Base-by-base conservation (phyloP, 352 stramenopile genomes). In the Thraustochytrium striatum region DNA sequence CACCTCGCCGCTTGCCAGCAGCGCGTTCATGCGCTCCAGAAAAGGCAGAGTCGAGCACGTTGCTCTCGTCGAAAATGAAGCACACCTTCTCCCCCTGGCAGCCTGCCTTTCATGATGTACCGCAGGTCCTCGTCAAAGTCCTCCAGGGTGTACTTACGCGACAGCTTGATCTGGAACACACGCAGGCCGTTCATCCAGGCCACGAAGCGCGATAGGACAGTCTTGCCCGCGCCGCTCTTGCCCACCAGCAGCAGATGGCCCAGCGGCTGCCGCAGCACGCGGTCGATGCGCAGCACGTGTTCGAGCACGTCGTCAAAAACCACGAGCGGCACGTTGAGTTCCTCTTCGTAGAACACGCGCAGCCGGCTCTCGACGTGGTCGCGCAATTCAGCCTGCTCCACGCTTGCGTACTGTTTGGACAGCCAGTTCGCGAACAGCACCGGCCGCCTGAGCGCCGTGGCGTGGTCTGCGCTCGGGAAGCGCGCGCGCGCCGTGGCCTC, bases 51-150 rank as follows among this genome's bases (percentile, higher is more conserved):
- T 95, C 91, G 0, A 99, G 87, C 25, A 97, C 94, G 82, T 99
- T 99, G 11, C 90, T 96, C 85, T 99, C 97, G 83, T 99, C 97
- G 87, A 99, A 99, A 81, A 99, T 99, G 83, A 99, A 99, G 78
- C 95, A 99, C 35, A 99, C 95, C 85, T 97, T 98, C 86, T 99
- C 97, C n/a, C 95, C 95, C 73, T 98, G 91, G 75, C 97, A 96
- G 35, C 97, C 97, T 36, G 97, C 96, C 50, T 96, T 96, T 96
- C 80, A 99, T 96, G 21, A 99, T 91, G 47, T 93, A 85, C 32
- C 97, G 89, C 36, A 99, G 87, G 85, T 99, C 97, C 61, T 99
- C 96, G 84, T 99, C 97, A 83, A 99, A 99, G 85, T 99, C 96
- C 32, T 98, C 94, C 16, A 99, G 88, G 9, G 91, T 97, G 87